phyloP scores from a whole-genome alignment of 2,329 filamentous ascomycete species.

The Epichloe hybrida region DNA sequence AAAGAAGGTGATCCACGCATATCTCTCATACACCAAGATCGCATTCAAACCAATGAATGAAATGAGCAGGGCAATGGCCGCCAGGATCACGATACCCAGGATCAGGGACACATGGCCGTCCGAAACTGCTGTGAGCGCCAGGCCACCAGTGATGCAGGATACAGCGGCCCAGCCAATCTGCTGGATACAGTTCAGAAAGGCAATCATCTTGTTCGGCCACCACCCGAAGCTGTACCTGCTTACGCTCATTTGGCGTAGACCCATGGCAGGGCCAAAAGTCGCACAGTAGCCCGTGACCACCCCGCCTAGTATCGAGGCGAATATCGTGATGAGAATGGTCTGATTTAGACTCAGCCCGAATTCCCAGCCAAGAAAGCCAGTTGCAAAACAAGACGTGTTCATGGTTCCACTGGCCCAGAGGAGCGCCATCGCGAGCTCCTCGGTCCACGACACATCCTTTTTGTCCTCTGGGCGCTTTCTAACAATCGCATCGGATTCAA shows the following conservation, averaged over 20 bases:
- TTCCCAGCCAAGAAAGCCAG: slow-evolving; percentile 36
- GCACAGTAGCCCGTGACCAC: slow-evolving; percentile 29
- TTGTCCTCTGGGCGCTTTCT: slow-evolving; percentile 32
- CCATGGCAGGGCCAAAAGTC: slow-evolving; percentile 34
- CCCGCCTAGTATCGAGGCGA: slow-evolving; percentile 27
- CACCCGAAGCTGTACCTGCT: slow-evolving; percentile 35
- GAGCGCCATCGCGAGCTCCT: slow-evolving; percentile 34
- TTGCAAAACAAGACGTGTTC: slow-evolving; percentile 37
- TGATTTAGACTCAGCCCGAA: slow-evolving; percentile 32
- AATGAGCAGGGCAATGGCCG: slow-evolving; percentile 33
- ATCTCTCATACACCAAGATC: slow-evolving; percentile 36
- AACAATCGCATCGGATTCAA: slow-evolving; percentile 33
- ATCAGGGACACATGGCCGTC: slow-evolving; percentile 30
- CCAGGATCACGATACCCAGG: slow-evolving; percentile 40
- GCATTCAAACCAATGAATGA: slow-evolving; percentile 37
- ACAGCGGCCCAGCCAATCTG: slow-evolving; percentile 38
- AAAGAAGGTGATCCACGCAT: slow-evolving; percentile 34
- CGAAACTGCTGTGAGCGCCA: slow-evolving; percentile 32
- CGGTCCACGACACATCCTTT: slow-evolving; percentile 18
- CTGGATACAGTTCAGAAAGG: slow-evolving; percentile 23
- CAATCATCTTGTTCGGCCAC: slow-evolving; percentile 36
- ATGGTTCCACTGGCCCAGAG: slow-evolving; percentile 38
- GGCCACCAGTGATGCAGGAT: slow-evolving; percentile 36
- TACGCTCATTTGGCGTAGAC: slow-evolving; percentile 37
- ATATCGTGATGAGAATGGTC: slow-evolving; percentile 30